Evolutionary conservation across 495 filamentous ascomycete species (phyloP), one percentile per base, ranked within the genome.

Genomic region (Pseudomonodictys pantanalensis): DNA sequence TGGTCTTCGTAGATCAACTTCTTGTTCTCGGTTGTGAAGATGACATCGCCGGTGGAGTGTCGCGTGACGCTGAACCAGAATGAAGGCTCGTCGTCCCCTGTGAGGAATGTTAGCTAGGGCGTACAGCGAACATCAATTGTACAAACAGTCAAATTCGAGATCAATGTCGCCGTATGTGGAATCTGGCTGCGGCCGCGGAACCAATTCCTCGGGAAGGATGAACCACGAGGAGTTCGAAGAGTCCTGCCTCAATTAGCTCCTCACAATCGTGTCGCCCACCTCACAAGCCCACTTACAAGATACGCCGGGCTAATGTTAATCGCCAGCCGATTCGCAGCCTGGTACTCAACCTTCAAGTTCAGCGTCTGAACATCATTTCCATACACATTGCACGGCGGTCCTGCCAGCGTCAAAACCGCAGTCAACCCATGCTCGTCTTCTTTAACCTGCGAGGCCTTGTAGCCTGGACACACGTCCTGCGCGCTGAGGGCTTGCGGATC

Each of bases 401-500:
- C 84, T 44, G 83, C 82, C 30, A 86, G 61, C 3, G 51, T 69
- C 58, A 86, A 67, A 22, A 69, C 78, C 9, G 84, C 84, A 2
- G 74, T 78, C 26, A 86, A 71, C 9, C 82, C 82, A 41, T 69
- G 52, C 9, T 64, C 32, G n/a, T 71, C 77, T 11, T 74, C 62
- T 29, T 75, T 53, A 11, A 85, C 75, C 60, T 80, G 72, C 4
- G 73, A 77, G 2, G 82, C 84, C 42, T 64, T 81, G 65, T 87
- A 87, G 0, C 84, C 84, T 20, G 84, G 84, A 65, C 84, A 87
- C 1, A 84, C 82, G 2, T 77, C 73, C 69, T 93, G 90, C 1
- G 86, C 80, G 69, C 90, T 74, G 48, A 87, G 74, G 15, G 90
- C 89, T 30, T 87, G 44, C 9, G 88, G 84, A 62, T 92, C 88